Evolutionary conservation across 345 rosid genomes (phyloP).

Genomic region (Nasturtium officinale): DNA sequence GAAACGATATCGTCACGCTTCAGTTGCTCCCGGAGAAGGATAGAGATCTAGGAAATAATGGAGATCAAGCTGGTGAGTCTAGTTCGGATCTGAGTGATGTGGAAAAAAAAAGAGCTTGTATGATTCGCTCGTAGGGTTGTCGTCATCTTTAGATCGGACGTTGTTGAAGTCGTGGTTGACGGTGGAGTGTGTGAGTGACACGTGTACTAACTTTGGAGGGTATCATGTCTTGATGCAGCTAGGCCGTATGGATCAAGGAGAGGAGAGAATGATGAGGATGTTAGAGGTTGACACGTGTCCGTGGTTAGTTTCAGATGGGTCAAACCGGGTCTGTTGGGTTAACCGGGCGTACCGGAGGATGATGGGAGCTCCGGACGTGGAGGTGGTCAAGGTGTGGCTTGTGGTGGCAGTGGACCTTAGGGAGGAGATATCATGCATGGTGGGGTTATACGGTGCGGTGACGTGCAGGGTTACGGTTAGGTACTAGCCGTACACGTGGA

Average conservation of each 20-base stretch:
- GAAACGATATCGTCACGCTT: slow-evolving; percentile 47
- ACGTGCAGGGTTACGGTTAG: slow-evolving; percentile 65
- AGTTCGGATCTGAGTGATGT: slow-evolving; percentile 15
- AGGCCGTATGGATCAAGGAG: slow-evolving; percentile 49
- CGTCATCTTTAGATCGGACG: slow-evolving; percentile 38
- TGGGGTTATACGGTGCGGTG: slow-evolving; percentile 45
- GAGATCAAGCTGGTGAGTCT: slow-evolving; percentile 12
- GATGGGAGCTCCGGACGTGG: slow-evolving; percentile 39
- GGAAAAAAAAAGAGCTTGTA: background rate
- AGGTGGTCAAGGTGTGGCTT: slow-evolving; percentile 31
- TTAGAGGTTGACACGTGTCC: slow-evolving; percentile 76
- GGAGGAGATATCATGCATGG: slow-evolving; percentile 42
- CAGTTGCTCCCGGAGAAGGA: slow-evolving; percentile 57
- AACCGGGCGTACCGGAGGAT: slow-evolving; percentile 64
- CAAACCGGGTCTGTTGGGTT: slow-evolving; percentile 57
- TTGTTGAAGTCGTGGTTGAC: slow-evolving; percentile 61
- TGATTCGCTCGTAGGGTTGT: background rate
- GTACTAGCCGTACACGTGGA: slow-evolving; percentile 48
- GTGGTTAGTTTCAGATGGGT: slow-evolving; percentile 60
- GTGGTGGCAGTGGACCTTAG: slow-evolving; percentile 41
- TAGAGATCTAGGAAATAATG: slow-evolving; percentile 22
- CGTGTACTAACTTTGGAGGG: slow-evolving; percentile 48
- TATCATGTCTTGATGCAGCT: slow-evolving; percentile 35
- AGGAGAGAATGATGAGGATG: slow-evolving; percentile 43
- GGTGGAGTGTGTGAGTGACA: slow-evolving; percentile 64